Conservation (phyloP, 495 filamentous ascomycete species). For the Aspergillus wentii region DNA sequence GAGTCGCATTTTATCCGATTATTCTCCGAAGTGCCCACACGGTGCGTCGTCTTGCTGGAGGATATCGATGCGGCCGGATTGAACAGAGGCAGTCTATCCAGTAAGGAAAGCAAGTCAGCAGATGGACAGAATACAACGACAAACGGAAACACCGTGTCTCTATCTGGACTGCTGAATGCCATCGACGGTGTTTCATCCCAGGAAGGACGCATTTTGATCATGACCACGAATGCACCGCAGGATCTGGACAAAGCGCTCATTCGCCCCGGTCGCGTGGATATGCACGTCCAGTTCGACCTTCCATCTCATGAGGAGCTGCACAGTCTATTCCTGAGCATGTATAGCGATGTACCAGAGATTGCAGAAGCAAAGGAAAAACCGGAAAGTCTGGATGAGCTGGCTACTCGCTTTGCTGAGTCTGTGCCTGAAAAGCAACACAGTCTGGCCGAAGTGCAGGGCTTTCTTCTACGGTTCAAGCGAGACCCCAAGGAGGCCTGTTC, state of each 20-base stretch:
- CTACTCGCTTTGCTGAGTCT: slow-evolving; percentile 47
- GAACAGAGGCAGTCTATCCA: slow-evolving; percentile 9
- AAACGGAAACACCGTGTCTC: slow-evolving; percentile 47
- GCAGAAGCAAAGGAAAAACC: slow-evolving; percentile 1
- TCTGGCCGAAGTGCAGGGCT: slow-evolving; percentile 67
- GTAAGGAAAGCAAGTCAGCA: slow-evolving; percentile 8
- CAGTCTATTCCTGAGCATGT: slow-evolving; percentile 65
- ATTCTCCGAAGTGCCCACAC: slow-evolving; percentile 53
- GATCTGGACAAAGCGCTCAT: slow-evolving; percentile 70
- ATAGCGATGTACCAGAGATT: slow-evolving; percentile 18
- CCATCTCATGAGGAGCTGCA: slow-evolving; percentile 54
- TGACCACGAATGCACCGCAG: slow-evolving; percentile 78
- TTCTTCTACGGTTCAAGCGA: slow-evolving; percentile 35
- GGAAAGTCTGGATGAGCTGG: slow-evolving; percentile 16
- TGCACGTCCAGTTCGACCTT: slow-evolving; percentile 60
- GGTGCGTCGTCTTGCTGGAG: slow-evolving; percentile 62
- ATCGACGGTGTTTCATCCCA: slow-evolving; percentile 80
- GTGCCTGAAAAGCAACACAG: slow-evolving; percentile 56
- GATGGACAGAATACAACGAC: slow-evolving; percentile 3
- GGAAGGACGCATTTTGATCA: slow-evolving; percentile 74
- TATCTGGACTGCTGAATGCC: slow-evolving; percentile 74
- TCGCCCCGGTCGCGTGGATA: slow-evolving; percentile 70
- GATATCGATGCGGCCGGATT: slow-evolving; percentile 53
- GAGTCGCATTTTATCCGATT: slow-evolving; percentile 41
- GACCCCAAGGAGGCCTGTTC: slow-evolving; percentile 54